Evolutionary conservation across 139 green algal species (phyloP), one percentile per base, ranked within the genome.

Genomic region (Tetraselmis striata): DNA sequence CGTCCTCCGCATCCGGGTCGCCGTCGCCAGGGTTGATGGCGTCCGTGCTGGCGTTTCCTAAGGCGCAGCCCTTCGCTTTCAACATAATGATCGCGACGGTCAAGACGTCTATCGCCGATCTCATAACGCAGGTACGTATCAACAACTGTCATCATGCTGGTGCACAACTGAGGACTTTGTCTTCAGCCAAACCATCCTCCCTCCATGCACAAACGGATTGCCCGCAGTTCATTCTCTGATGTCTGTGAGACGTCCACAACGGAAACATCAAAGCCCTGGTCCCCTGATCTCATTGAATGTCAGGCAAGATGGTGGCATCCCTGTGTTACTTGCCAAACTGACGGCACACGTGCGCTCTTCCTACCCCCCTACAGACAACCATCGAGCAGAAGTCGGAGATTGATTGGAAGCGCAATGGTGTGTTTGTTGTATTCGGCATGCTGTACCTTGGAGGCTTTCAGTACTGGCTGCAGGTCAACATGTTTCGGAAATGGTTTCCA

Each of bases 401-500:
- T 30, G 78, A 81, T 30, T 81, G 78, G 78, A 27, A 81, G 78
- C 78, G 78, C 31, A 81, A 81, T 30, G 18, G 32, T 23, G 30
- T 75, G 32, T 81, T 81, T 30, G 78, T 81, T 18, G 78, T 81
- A 30, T 81, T 81, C 75, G 78, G 78, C 1, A 30, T 2, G 26
- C 22, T 30, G 2, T 81, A 81, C 78, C 78, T 81, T 2, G 78
- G 78, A 5, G 78, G 31, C 31, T 75, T 81, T 26, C 78, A 81
- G 78, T 81, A 75, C 11, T 81, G 30, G 78, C 26, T 81, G 74
- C 78, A 81, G 78, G 78, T 81, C 5, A 81, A 81, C 78, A 81
- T 81, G 30, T 81, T 76, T 30, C 22, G 26, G 24, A 75, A 75
- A 29, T 75, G 30, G 30, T 81, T 81, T 29, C 78, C 78, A 18